Conservation (phyloP, 495 filamentous ascomycete genomes). For the Neurospora africana region DNA sequence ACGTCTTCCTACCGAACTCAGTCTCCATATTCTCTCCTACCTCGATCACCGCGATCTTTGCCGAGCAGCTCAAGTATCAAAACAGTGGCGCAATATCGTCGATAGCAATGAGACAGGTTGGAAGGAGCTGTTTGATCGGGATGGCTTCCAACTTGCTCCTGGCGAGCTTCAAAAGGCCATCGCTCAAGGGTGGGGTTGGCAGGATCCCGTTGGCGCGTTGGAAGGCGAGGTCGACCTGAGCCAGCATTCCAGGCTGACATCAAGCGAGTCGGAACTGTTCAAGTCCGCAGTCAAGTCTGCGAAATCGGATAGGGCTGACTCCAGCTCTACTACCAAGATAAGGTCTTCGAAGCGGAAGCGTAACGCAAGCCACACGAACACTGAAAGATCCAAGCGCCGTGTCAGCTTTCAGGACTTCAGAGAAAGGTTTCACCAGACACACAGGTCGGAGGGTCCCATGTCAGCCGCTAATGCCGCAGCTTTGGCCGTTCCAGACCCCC, state of each 20-base stretch:
- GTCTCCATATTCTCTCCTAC: conserved; percentile 76
- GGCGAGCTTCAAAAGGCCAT: conserved; percentile 83
- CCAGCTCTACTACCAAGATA: conserved; percentile 12
- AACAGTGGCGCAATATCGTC: conserved; percentile 80
- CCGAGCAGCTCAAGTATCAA: conserved; percentile 86
- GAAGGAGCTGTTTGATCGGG: conserved; percentile 83
- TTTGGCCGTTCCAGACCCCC: conserved; percentile 68
- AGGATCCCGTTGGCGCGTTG: conserved; percentile 65
- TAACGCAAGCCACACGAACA: conserved; percentile 26
- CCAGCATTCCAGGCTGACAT: conserved; percentile 32
- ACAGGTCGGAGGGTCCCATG: conserved; percentile 66
- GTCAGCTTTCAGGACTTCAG: conserved; percentile 32
- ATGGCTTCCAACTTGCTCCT: conserved; percentile 67
- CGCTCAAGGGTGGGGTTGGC: conserved; percentile 98
- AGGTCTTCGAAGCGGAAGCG: conserved; percentile 34
- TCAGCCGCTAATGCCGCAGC: conserved; percentile 76
- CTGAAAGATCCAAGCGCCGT: conserved; percentile 44
- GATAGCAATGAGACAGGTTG: conserved; percentile 90
- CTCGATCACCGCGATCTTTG: conserved; percentile 83
- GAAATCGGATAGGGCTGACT: conserved; percentile 7
- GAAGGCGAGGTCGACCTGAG: conserved; percentile 76
- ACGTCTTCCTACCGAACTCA: conserved; percentile 76
- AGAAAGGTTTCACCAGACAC: conserved; percentile 25
- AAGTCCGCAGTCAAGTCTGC: conserved; percentile 27
- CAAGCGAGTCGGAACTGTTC: conserved; percentile 38